Conservation (phyloP, 768 basidiomycete genomes). For the Dentipellis sp. region DNA sequence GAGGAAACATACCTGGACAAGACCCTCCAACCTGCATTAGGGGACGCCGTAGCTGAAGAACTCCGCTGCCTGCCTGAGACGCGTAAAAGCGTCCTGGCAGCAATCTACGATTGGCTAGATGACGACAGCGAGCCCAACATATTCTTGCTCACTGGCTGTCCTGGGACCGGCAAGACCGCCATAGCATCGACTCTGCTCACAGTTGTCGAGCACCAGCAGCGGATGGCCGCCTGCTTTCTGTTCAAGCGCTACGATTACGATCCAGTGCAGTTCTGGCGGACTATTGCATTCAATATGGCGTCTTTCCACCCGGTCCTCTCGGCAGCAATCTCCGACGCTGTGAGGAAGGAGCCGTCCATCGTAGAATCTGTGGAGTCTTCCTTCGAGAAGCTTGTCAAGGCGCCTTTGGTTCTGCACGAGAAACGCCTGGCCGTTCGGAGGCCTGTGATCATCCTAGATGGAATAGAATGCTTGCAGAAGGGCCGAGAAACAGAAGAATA, state of each 20-base stretch:
- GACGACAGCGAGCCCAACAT: conserved; percentile 2
- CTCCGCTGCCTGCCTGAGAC: conserved; percentile 1
- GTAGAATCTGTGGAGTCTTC: too few species aligned
- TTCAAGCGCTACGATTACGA: background rate
- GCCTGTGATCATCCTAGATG: background rate
- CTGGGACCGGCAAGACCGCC: conserved; percentile 9
- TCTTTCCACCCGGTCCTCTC: conserved; percentile 7
- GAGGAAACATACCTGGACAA: background rate
- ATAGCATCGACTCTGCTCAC: conserved; percentile 7
- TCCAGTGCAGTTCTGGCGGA: background rate
- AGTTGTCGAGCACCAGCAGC: conserved; percentile 5
- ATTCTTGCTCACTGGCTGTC: conserved; percentile 9
- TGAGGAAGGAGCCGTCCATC: background rate
- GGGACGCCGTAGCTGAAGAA: background rate
- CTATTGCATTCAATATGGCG: conserved; percentile 8
- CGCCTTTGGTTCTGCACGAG: too few species aligned
- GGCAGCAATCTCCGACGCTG: background rate
- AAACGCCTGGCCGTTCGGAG: background rate
- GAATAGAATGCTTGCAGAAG: too few species aligned
- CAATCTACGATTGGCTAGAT: conserved; percentile 5
- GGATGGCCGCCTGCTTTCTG: conserved; percentile 3
- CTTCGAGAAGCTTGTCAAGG: too few species aligned
- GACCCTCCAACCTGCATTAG: background rate
- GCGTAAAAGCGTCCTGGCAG: background rate
- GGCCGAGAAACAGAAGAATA: too few species aligned